Base-by-base conservation (phyloP, 306 rosid genomes). In the Trichosanthes cucumerina region DNA sequence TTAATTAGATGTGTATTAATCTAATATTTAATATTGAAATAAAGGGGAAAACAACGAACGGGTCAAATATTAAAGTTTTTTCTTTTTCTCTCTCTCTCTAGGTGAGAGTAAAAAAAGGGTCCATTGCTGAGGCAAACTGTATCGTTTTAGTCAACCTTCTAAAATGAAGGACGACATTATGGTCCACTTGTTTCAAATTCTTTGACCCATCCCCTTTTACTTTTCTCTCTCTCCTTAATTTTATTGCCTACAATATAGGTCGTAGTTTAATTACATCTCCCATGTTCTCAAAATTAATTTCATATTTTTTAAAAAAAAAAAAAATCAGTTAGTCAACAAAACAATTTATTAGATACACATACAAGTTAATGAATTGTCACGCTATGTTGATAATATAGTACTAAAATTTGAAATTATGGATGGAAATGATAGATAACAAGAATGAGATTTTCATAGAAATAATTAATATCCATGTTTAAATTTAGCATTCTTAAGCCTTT, bases 131-230 rank as follows among this genome's bases (percentile, higher is more conserved):
- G 53, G 84, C 87, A 73, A n/a, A 28, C 43, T 63, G 81, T 53
- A 62, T 54, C 21, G 19, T 78, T 82, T 83, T 82, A 78, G 97
- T 93, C 97, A 93, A 91, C 93, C 89, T 87, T 91, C 78, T 80
- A 14, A 58, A 73, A 84, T 80, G 11, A 64, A 74, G 86, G 81
- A 88, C 88, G 91, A 91, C 92, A 87, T 83, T 78, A 79, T 84
- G 90, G 85, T 86, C 91, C 88, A 82, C 90, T 87, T 85, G 80
- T 85, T 84, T 86, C 85, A 81, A 85, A 66, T 89, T 88, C 80
- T 91, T 91, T 93, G 93, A 93, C 98, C 79, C 76, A 19, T 85
- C 80, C 88, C 79, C 80, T 84, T 68, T 68, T 68, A n/a, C 24
- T 83, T 85, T 41, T 76, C 80, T 83, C 84, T 86, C 80, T 83